Base-by-base conservation (phyloP, 441 rosid species). In the Biscutella laevigata region DNA sequence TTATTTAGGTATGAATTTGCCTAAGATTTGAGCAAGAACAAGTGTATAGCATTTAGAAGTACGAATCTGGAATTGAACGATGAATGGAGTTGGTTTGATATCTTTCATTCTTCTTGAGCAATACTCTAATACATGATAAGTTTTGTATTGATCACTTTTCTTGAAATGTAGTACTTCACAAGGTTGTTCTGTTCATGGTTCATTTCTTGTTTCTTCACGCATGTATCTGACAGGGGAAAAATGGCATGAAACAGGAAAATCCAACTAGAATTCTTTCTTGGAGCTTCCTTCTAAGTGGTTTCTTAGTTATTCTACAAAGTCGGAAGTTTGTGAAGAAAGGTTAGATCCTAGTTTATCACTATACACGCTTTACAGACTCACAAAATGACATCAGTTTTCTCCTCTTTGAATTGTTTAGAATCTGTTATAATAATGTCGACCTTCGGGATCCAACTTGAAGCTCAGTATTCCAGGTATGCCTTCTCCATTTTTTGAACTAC, bases 381-480 rank as follows among this genome's bases (percentile, higher is more conserved):
- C 45, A 42, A 35, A 27, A 13, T 48, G 21, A 24, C 4, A 32
- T 11, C 7, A n/a, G 26, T 24, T 36, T 55, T 41, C 25, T 22
- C 7, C 5, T 19, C 13, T 8, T 42, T 5, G 3, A 37, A 40
- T 27, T 42, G 33, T 71, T 53, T 80, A 92, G 99, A 88, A 63
- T 79, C 94, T 60, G 86, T 88, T 36, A 62, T 82, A 49, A 72
- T 84, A 62, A 72, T 84, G 76, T 88, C 97, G 48, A 68, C 77
- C 53, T 84, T 86, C 60, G 97, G 95, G 54, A 79, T 88, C 67
- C 99, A 92, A 69, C 88, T 92, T 28, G 86, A 88, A 70, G 86
- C 92, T 20, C 84, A 80, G 41, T 81, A 79, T 77, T 14, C 48
- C 34, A 82, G 95, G 98, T 88, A 74, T 10, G 37, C 29, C 22